These are phyloP conservation scores for Cinchona pubescens DNA, from an alignment of 257 asterid genomes.

Conservation along the genomic window DNA sequence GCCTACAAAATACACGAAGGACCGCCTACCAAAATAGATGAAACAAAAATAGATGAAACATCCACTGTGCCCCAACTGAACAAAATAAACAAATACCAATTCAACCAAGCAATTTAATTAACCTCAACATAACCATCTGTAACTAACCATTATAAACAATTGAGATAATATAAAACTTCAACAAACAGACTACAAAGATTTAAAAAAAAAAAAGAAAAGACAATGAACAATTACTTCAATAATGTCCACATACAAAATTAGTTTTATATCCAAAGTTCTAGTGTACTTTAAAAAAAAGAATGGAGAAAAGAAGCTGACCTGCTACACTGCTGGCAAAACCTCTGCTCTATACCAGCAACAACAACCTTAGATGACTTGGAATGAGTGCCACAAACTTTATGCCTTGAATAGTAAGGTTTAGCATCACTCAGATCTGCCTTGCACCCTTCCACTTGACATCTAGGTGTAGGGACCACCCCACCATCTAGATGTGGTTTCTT, in stretches of 20 bases:
- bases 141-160: background rate
- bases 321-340: conserved; percentile 99
- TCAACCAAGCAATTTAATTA: background rate
- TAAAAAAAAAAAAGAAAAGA: background rate
- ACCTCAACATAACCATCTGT: background rate
- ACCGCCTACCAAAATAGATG: background rate
- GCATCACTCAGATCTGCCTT: conserved; percentile 86
- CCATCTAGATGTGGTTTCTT: too few species aligned
- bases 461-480: conserved; percentile 48
- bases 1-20: background rate
- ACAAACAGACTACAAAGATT: background rate
- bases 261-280: background rate
- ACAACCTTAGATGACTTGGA: conserved; percentile 72
- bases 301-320: conserved; percentile 42
- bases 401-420: conserved; percentile 92
- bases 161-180: background rate
- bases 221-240: too few species aligned
- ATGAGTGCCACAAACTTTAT: conserved; percentile 84
- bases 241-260: background rate
- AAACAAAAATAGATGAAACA: background rate
- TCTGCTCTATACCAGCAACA: conserved; percentile 85
- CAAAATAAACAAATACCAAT: background rate
- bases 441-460: conserved; percentile 98
- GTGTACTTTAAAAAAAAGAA: too few species aligned
- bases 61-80: background rate